Evolutionary conservation across 2,329 filamentous ascomycete genomes (phyloP), one percentile per base, ranked within the genome.

Genomic region (Exophiala lecanii-corni): DNA sequence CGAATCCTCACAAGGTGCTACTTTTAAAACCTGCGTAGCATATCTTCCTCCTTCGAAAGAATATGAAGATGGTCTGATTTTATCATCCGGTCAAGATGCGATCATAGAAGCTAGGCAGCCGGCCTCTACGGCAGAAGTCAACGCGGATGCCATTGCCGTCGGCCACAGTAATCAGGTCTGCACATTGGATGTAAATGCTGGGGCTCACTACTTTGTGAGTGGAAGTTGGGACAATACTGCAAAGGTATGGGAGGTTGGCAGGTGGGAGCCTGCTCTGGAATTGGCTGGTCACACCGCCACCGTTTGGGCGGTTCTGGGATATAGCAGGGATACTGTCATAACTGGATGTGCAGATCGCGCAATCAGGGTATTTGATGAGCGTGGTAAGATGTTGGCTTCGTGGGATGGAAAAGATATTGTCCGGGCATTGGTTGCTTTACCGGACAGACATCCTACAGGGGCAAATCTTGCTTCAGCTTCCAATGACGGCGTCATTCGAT

Each of bases 401-500:
- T 76, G 85, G 46, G 73, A 81, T 55, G 81, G 84, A 40, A 79
- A 81, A 18, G 87, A 94, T 55, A 84, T 94, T 25, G 85, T 97
- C 39, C 81, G 92, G 48, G 89, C 89, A n/a, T 73, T 98, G 7
- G 91, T 86, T 65, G 82, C 80, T 56, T 71, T 97, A n/a, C 83
- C 87, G 1, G 62, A 72, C 17, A 78, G 78, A 18, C 86, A 95
- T 60, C 75, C 83, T 12, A 89, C 83, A 16, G 86, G 86, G 9
- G 91, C 89, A 13, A 83, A 94, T n/a, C 89, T 98, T 62, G 92
- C 89, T 34, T 94, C 89, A 32, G 89, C 92, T 12, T 87, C 88
- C 55, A 98, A 97, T 59, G 92, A 98, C 59, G 87, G 88, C 19
- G 72, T 89, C 15, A 85, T 98, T 49, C 79, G 89, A 34, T 66